Conservation (phyloP, 1,139 yeast species). For the Scheffersomyces lignicola region DNA sequence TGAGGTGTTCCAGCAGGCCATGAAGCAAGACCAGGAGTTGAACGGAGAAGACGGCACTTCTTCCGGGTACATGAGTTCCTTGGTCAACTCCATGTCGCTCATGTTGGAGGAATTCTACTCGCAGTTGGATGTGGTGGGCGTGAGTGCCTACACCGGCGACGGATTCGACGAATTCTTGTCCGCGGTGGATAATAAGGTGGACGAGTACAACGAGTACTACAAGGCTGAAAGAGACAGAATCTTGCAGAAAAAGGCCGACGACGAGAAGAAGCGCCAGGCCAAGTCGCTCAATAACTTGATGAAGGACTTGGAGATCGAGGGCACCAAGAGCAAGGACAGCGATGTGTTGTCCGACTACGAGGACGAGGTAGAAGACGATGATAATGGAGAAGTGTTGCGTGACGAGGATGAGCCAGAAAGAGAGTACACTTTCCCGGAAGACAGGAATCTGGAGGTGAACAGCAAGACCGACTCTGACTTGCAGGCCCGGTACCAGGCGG, state of each 20-base stretch:
- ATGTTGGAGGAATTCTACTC: constrained; percentile 97
- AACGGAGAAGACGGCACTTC: constrained; percentile 72
- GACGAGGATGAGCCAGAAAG: constrained; percentile 68
- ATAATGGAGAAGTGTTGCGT: constrained; percentile 61
- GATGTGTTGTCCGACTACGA: constrained; percentile 75
- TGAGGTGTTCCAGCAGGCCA: constrained; percentile 82
- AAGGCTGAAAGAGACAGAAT: constrained; percentile 85
- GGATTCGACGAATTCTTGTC: constrained; percentile 89
- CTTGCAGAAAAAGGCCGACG: constrained; percentile 71
- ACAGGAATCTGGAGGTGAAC: constrained; percentile 61
- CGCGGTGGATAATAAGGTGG: constrained; percentile 83
- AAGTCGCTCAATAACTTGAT: constrained; percentile 69
- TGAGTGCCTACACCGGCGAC: constrained; percentile 86
- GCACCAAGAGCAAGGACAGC: constrained; percentile 38
- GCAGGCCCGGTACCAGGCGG: constrained; percentile 71
- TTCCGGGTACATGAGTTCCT: constrained; percentile 91
- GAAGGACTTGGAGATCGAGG: constrained; percentile 76
- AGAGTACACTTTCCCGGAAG: constrained; percentile 77
- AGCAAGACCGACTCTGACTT: constrained; percentile 51
- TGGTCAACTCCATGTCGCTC: constrained; percentile 91
- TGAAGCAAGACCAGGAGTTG: constrained; percentile 59
- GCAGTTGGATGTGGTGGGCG: constrained; percentile 87
- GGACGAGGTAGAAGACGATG: constrained; percentile 50
- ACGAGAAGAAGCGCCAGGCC: constrained; percentile 71
- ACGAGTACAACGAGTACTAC: constrained; percentile 82